A percentile compares a stretch with the other conserved stretches of the same genome.
phyloP scores from a whole-genome alignment of 176 grass and related monocot species.

The Poa annua region DNA sequence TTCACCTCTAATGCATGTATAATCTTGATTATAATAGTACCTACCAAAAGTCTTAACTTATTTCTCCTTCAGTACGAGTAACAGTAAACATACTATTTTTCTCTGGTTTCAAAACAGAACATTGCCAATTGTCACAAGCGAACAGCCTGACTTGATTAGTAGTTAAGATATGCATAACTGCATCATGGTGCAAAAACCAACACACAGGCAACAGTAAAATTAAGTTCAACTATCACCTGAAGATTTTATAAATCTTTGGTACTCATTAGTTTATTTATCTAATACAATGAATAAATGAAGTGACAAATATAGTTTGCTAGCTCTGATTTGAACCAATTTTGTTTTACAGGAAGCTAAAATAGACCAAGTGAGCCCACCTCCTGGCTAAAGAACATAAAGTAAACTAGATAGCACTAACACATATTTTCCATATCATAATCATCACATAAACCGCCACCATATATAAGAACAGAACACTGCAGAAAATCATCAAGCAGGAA shows the following conservation, averaged over 20 bases:
- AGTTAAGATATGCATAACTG: background rate
- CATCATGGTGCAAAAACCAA: background rate
- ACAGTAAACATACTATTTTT: background rate
- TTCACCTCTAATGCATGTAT: background rate
- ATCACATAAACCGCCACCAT: background rate
- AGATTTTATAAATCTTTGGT: background rate
- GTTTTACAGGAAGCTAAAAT: background rate
- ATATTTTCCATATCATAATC: background rate
- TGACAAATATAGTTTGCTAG: background rate
- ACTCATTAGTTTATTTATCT: background rate
- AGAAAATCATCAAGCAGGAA: background rate
- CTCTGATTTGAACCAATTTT: background rate
- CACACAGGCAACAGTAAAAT: background rate
- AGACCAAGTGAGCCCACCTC: background rate
- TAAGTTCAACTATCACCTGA: background rate
- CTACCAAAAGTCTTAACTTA: background rate
- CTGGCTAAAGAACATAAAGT: background rate
- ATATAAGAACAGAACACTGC: background rate
- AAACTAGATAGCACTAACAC: background rate
- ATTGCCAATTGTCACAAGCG: background rate
- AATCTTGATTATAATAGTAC: background rate
- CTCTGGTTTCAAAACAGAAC: background rate
- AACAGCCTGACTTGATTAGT: constrained; percentile 11
- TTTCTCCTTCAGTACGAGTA: background rate
- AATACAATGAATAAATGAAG: background rate